phyloP scores from a whole-genome alignment of 306 rosid species.

The Quercus suber region DNA sequence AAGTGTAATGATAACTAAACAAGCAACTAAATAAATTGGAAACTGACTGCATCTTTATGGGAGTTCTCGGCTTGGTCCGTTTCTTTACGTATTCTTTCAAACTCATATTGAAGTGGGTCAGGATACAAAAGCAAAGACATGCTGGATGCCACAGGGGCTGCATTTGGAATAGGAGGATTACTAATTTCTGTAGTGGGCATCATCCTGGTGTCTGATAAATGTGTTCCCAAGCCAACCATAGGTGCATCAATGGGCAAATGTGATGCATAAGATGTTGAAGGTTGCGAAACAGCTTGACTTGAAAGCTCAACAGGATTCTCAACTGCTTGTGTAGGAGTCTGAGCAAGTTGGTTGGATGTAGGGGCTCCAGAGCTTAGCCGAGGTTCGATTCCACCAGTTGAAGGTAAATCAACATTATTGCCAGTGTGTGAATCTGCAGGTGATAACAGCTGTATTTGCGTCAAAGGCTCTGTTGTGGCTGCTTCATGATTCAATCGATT shows the following conservation, averaged over 20 bases:
- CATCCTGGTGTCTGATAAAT: conserved; percentile 31
- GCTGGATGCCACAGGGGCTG: conserved; percentile 29
- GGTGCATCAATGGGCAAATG: conserved; percentile 22
- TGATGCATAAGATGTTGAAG: conserved; percentile 13
- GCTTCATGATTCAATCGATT: conserved; percentile 19
- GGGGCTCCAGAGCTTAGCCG: conserved; percentile 9
- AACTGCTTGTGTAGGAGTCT: conserved; percentile 14
- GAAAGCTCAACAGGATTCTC: conserved; percentile 13
- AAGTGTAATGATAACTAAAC: conserved; percentile 8
- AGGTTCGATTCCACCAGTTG: conserved; percentile 25
- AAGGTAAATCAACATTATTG: conserved; percentile 15
- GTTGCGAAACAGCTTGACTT: conserved; percentile 17
- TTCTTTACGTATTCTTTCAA: conserved; percentile 49
- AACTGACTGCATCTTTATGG: conserved; percentile 55
- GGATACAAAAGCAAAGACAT: conserved; percentile 4
- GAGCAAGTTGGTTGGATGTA: conserved; percentile 18
- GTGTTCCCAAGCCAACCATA: conserved; percentile 17
- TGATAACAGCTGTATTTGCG: conserved; percentile 24
- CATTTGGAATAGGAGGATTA: conserved; percentile 41
- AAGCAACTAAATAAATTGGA: conserved; percentile 11
- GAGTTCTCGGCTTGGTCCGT: conserved; percentile 26
- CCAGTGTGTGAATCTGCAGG: conserved; percentile 28
- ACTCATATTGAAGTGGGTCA: conserved; percentile 67
- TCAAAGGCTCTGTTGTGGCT: conserved; percentile 28
- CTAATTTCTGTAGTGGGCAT: conserved; percentile 31